Evolutionary conservation across 805 yeast genomes (phyloP), one percentile per base, ranked within the genome.

Genomic region (Spathaspora girioi): DNA sequence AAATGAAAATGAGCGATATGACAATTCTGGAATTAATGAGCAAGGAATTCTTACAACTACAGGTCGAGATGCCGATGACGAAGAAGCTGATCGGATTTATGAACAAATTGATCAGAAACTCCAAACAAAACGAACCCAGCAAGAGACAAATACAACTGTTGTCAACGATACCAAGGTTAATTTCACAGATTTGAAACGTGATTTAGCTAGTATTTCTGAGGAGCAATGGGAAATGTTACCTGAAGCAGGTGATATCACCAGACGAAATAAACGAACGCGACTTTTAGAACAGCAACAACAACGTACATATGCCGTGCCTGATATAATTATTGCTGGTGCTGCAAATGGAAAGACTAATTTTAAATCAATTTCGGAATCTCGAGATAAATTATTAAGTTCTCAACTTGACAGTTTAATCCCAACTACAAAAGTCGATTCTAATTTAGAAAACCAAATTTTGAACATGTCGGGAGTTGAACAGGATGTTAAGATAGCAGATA

Each of bases 201-300:
- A 77, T 0, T 66, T 92, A 38, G 70, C 84, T 0, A 58, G 66
- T 0, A 80, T 93, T 0, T 73, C 87, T 3, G 79, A 73, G 18
- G 87, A 81, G 2, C 85, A 92, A 60, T 93, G 99, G 99, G 76
- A 79, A 4, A 77, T 73, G 54, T 62, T 93, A 3, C 98, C 98
- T 0, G 97, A 90, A 55, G 94, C 89, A 1, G 87, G 90, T 1
- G 98, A 93, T 66, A 72, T 89, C 60, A 94, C 99, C 0, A 78
- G 83, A 60, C 75, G 82, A 51, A 90, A 90, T 66, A 89, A 91
- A 58, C 70, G 98, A 50, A 71, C 79, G 46, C 71, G 97, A 49
- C 65, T 82, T 43, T 75, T 83, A 49, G 79, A 80, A 45, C 86
- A 84, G 60, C 77, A 73, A 57, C 80, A 81, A 52, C 83, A 84